phyloP scores from a whole-genome alignment of 2,329 filamentous ascomycete genomes.

The Macrophomina tecta region DNA sequence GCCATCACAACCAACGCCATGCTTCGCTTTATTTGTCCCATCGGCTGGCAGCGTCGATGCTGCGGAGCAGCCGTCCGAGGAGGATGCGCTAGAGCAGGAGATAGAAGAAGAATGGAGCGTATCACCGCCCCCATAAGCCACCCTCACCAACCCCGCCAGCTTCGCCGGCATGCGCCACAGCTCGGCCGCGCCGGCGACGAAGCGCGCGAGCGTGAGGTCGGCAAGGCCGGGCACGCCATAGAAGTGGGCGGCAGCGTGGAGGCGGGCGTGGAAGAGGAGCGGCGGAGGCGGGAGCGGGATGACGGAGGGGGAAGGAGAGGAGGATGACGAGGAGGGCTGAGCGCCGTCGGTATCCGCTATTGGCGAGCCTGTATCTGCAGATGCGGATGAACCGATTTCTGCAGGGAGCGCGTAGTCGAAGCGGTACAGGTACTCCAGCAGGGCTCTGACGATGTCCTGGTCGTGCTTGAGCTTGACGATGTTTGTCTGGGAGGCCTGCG shows the following conservation, averaged over 20 bases:
- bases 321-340: neutral
- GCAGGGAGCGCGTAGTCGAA: slow-evolving; percentile 27
- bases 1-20: no score
- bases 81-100: no score
- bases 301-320: neutral
- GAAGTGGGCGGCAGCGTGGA: slow-evolving; percentile 5
- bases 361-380: neutral
- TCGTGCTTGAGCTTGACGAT: slow-evolving; percentile 4
- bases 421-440: slow-evolving; percentile 25
- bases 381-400: neutral
- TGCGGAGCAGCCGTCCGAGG: neutral
- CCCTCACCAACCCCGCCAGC: neutral
- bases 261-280: slow-evolving; percentile 6
- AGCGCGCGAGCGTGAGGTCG: neutral
- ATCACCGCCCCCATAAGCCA: neutral
- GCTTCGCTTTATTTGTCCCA: no score
- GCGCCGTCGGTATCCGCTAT: no score
- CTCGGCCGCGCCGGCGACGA: neutral
- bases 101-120: no score
- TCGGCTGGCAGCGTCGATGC: neutral
- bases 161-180: neutral
- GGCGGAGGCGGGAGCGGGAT: neutral
- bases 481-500: neutral
- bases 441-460: slow-evolving; percentile 17
- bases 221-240: neutral